Conservation (phyloP, 305 asterid genomes). For the Rubia balearica region DNA sequence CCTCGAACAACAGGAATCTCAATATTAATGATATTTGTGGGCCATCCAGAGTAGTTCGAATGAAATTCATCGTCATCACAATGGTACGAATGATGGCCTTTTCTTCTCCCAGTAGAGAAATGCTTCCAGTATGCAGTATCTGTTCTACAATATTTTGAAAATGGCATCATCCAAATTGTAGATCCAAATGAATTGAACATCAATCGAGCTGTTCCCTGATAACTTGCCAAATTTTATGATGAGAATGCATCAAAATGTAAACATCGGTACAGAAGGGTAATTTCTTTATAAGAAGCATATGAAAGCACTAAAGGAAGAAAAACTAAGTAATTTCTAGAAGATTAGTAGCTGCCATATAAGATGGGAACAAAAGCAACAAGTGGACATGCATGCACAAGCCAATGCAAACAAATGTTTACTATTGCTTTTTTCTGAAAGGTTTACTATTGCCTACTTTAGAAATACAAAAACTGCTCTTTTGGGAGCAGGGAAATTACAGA, state of each 20-base stretch:
- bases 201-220: constrained; percentile 99
- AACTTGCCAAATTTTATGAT: constrained; percentile 53
- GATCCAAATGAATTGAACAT: constrained; percentile 98
- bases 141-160: constrained; percentile 82
- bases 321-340: not conserved
- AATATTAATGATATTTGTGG: constrained; percentile 79
- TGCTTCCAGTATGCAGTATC: constrained; percentile 65
- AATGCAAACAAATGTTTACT: constrained; percentile 2
- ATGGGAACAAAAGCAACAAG: not conserved
- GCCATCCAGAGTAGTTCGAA: constrained; percentile 91
- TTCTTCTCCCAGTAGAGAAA: constrained; percentile 56
- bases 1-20: constrained; percentile 84
- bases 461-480: not conserved
- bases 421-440: too few species aligned
- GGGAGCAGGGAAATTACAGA: not conserved
- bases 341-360: not conserved
- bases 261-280: constrained; percentile 8
- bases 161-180: constrained; percentile 90
- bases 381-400: not conserved
- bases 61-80: constrained; percentile 72
- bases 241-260: constrained; percentile 30
- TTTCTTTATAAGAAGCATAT: not conserved
- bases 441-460: not conserved
- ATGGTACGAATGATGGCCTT: constrained; percentile 45
- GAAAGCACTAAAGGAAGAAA: not conserved